Evolutionary conservation across 495 filamentous ascomycete genomes (phyloP).

Genomic region (Coniosporium apollinis): DNA sequence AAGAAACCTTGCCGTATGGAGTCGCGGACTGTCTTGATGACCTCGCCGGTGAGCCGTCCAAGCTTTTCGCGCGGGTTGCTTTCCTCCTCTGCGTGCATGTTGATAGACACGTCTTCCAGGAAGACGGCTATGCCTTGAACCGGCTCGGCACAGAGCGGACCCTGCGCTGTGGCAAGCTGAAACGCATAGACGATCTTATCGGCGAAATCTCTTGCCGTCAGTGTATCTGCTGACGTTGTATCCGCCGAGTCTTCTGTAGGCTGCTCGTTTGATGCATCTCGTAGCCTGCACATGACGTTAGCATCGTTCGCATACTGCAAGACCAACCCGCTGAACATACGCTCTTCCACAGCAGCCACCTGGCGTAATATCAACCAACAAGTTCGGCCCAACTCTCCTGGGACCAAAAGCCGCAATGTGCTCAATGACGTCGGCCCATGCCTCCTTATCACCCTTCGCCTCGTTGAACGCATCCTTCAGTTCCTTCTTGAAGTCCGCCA

Average conservation of each 20-base stretch:
- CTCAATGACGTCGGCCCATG: constrained; percentile 63
- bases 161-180: constrained; percentile 78
- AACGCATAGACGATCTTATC: constrained; percentile 89
- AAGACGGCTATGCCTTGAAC: constrained; percentile 88
- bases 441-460: constrained; percentile 45
- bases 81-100: constrained; percentile 34
- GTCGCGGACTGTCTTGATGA: constrained; percentile 72
- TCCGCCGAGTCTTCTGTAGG: background rate
- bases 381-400: constrained; percentile 65
- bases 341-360: constrained; percentile 57
- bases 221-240: constrained; percentile 34
- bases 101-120: constrained; percentile 58
- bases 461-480: constrained; percentile 51
- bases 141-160: constrained; percentile 84
- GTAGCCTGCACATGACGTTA: constrained; percentile 17
- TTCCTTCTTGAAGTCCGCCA: constrained; percentile 58
- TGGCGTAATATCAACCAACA: constrained; percentile 72
- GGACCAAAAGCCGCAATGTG: constrained; percentile 84
- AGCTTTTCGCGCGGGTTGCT: constrained; percentile 42
- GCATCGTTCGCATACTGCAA: too few species aligned
- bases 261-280: constrained; percentile 7
- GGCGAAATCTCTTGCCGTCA: constrained; percentile 55
- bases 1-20: constrained; percentile 78
- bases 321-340: too few species aligned
- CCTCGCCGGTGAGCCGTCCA: constrained; percentile 76